phyloP scores from a whole-genome alignment of 2,329 filamentous ascomycete genomes.

The Didymella pinodella region DNA sequence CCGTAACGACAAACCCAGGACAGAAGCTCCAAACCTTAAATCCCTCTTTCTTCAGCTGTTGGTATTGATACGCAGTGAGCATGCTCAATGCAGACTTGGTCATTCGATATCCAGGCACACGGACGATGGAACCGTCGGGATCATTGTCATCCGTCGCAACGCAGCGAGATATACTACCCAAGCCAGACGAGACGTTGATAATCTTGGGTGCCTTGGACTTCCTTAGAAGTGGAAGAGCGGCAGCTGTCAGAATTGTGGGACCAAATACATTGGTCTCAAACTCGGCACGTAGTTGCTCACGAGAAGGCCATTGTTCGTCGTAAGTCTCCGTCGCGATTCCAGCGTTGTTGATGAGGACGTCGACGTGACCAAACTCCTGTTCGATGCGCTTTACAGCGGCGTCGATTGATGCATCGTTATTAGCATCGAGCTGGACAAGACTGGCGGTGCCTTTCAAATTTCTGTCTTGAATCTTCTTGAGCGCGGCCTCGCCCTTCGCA shows the following conservation, averaged over 20 bases:
- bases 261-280: slow-evolving; percentile 52
- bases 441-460: slow-evolving; percentile 43
- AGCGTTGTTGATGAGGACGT: slow-evolving; percentile 88
- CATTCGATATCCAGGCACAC: slow-evolving; percentile 40
- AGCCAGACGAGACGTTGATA: slow-evolving; percentile 48
- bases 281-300: slow-evolving; percentile 28
- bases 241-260: slow-evolving; percentile 43
- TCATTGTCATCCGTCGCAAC: slow-evolving; percentile 23
- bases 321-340: slow-evolving; percentile 57
- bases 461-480: slow-evolving; percentile 39
- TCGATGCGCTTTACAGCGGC: slow-evolving; percentile 45
- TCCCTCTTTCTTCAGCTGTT: slow-evolving; percentile 42
- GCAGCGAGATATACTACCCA: slow-evolving; percentile 44
- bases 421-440: slow-evolving; percentile 49
- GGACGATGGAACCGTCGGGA: slow-evolving; percentile 4
- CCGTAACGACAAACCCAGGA: slow-evolving; percentile 43
- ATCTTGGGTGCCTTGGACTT: slow-evolving; percentile 40
- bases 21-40: slow-evolving; percentile 44
- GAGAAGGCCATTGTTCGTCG: slow-evolving; percentile 22
- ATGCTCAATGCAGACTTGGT: slow-evolving; percentile 50
- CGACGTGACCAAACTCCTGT: slow-evolving; percentile 59
- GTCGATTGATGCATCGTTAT: slow-evolving; percentile 44
- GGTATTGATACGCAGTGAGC: slow-evolving; percentile 50
- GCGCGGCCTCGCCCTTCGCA: slow-evolving; percentile 43
- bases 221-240: slow-evolving; percentile 46